Evolutionary conservation across 495 filamentous ascomycete species (phyloP), one percentile per base, ranked within the genome.

Genomic region (Entonaema liquescens): DNA sequence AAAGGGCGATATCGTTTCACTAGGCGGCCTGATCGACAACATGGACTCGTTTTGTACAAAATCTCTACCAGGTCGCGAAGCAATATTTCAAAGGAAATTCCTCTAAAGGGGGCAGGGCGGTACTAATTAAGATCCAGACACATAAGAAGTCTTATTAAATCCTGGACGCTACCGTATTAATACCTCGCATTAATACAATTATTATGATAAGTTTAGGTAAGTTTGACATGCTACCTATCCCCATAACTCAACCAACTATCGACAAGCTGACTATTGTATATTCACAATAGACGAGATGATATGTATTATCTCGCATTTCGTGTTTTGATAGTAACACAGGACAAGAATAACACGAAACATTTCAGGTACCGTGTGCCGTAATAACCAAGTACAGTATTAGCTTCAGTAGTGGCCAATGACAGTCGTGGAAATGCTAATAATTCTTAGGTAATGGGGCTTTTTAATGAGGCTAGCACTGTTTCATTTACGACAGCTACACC

Each of bases 381-480:
- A 44, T 5, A 17, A 47, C 1, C 11, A 36, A 4, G 28, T 28
- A 56, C 52, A 21, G 49, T 65, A 25, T 35, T 21, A 61, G 49
- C 49, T 56, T 6, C 15, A 13, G 19, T 12, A 12, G 9, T 40
- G 25, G 23, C 50, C 57, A 61, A 65, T 71, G 19, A 35, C n/a
- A 50, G 23, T 15, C 31, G 29, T 33, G 13, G 44, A 62, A 12
- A 58, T 49, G 38, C 62, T 28, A 63, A 49, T 63, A 67, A 57
- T 38, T 19, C 59, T 71, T 67, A 71, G 58, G 69, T 71, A 71
- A 71, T 55, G 54, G 31, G 31, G 44, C 21, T 62, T 53, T 71
- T 38, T 58, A 53, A 67, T 38, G 62, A 63, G 47, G 58, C 58
- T 62, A 56, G 47, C 62, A 38, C 57, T 50, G 69, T 71, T 67